Percentiles rank a stretch among this genome's conserved stretches.
Evolutionary conservation across 139 green algal genomes (phyloP).

Genomic region (Auxenochlorella protothecoides): DNA sequence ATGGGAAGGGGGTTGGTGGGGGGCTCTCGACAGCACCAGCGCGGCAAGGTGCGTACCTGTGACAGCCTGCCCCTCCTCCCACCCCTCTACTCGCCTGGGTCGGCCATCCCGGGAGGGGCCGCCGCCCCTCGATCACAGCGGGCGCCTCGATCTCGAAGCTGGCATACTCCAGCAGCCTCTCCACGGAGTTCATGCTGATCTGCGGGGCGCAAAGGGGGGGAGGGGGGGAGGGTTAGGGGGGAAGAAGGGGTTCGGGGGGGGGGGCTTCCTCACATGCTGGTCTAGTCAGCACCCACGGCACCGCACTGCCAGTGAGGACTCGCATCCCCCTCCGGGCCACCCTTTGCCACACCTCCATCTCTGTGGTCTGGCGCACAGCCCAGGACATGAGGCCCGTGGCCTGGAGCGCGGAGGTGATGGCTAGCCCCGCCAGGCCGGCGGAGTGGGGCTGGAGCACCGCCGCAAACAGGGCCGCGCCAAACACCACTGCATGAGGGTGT

Average conservation of each 20-base stretch:
- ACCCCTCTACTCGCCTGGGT: conserved; percentile 6
- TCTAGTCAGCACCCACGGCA: too few species aligned
- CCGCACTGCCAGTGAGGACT: too few species aligned
- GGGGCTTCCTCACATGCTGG: too few species aligned
- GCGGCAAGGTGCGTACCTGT: too few species aligned
- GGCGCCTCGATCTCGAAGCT: conserved; percentile 25
- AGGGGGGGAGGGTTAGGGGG: background rate
- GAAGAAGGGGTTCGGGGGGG: background rate
- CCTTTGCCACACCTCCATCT: conserved; percentile 48
- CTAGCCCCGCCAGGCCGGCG: conserved; percentile 77
- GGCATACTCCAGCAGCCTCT: conserved; percentile 78
- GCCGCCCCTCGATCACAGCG: conserved; percentile 5
- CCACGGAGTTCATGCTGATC: conserved; percentile 83
- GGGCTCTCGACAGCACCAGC: too few species aligned
- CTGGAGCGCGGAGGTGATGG: conserved; percentile 75
- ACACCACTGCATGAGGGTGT: conserved; percentile 24
- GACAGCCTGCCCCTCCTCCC: too few species aligned
- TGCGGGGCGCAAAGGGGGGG: background rate
- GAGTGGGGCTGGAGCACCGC: conserved; percentile 40
- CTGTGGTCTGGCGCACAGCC: conserved; percentile 61
- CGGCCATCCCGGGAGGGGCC: conserved; percentile 40
- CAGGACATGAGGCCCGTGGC: conserved; percentile 53
- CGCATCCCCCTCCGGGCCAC: too few species aligned
- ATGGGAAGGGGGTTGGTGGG: too few species aligned
- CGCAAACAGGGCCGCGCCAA: conserved; percentile 42